phyloP scores from a whole-genome alignment of 306 rosid genomes.

The Castanea sativa region DNA sequence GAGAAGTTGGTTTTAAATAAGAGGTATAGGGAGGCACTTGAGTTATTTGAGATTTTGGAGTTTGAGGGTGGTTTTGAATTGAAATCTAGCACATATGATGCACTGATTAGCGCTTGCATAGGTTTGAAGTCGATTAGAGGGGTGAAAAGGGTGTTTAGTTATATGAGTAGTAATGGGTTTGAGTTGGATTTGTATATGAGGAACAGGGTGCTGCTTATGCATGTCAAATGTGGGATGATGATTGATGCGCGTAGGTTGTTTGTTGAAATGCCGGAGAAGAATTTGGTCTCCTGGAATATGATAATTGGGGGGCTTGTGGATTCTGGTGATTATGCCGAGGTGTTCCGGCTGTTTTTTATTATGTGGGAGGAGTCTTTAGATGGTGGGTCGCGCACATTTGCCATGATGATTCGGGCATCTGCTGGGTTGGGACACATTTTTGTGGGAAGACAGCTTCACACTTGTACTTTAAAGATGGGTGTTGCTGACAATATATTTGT shows the following conservation, averaged over 20 bases:
- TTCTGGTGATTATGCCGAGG: constrained; percentile 60
- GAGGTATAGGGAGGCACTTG: constrained; percentile 62
- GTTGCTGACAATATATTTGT: constrained; percentile 47
- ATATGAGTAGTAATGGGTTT: constrained; percentile 53
- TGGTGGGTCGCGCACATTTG: constrained; percentile 52
- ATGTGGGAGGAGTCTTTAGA: constrained; percentile 67
- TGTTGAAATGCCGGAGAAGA: constrained; percentile 58
- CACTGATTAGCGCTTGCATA: constrained; percentile 69
- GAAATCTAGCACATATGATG: constrained; percentile 57
- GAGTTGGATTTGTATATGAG: constrained; percentile 63
- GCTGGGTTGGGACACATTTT: constrained; percentile 60
- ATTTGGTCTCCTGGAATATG: constrained; percentile 61
- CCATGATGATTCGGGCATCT: constrained; percentile 62
- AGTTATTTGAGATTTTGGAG: constrained; percentile 81
- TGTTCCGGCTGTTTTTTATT: constrained; percentile 44
- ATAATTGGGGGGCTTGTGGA: constrained; percentile 64
- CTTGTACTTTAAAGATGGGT: constrained; percentile 73
- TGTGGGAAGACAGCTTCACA: constrained; percentile 69
- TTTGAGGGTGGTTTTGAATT: constrained; percentile 44
- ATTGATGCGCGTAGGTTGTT: constrained; percentile 65
- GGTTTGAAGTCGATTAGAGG: constrained; percentile 61
- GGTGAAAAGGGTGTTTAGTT: constrained; percentile 63
- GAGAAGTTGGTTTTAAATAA: constrained; percentile 66
- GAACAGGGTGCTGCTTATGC: constrained; percentile 75
- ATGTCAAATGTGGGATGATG: constrained; percentile 71